A percentile compares a stretch with the other conserved stretches of the same genome.
Evolutionary conservation across 441 rosid genomes (phyloP).

Genomic region (Cnidoscolus chayamansa): DNA sequence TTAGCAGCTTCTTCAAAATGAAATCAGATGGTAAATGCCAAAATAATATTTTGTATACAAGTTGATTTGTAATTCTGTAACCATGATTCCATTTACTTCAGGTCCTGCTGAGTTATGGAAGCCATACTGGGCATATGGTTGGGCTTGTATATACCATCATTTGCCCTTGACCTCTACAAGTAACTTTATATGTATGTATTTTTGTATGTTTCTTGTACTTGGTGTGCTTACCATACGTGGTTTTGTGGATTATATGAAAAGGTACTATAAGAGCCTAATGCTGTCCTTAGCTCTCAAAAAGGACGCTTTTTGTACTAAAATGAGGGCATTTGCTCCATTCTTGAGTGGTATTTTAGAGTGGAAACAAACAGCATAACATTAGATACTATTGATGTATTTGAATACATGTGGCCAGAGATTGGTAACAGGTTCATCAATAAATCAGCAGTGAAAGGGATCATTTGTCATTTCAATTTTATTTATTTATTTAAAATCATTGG

Average conservation of each 20-base stretch:
- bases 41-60: slow-evolving; percentile 2
- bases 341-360: slow-evolving; percentile 14
- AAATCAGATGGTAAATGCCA: slow-evolving; percentile 15
- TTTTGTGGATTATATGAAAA: slow-evolving; percentile 9
- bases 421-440: slow-evolving; percentile 8
- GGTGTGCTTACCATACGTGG: slow-evolving; percentile 18
- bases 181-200: slow-evolving; percentile 14
- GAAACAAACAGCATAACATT: slow-evolving; percentile 7
- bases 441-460: slow-evolving; percentile 3
- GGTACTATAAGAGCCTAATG: slow-evolving; percentile 18
- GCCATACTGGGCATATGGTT: slow-evolving; percentile 15
- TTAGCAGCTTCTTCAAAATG: slow-evolving; percentile 17
- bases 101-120: slow-evolving; percentile 13
- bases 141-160: slow-evolving; percentile 35
- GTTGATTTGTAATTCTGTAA: slow-evolving; percentile 13
- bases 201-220: slow-evolving; percentile 18
- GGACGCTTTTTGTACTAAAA: slow-evolving; percentile 18
- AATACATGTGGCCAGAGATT: background rate
- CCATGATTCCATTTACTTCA: slow-evolving; percentile 1
- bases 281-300: slow-evolving; percentile 6
- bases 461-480: background rate
- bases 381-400: background rate
- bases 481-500: background rate
- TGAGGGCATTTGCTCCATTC: slow-evolving; percentile 19
- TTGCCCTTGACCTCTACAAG: slow-evolving; percentile 24